Percentiles rank a stretch among this genome's conserved stretches.
Evolutionary conservation across 257 asterid genomes (phyloP).

Genomic region (Dorcoceras hygrometricum): DNA sequence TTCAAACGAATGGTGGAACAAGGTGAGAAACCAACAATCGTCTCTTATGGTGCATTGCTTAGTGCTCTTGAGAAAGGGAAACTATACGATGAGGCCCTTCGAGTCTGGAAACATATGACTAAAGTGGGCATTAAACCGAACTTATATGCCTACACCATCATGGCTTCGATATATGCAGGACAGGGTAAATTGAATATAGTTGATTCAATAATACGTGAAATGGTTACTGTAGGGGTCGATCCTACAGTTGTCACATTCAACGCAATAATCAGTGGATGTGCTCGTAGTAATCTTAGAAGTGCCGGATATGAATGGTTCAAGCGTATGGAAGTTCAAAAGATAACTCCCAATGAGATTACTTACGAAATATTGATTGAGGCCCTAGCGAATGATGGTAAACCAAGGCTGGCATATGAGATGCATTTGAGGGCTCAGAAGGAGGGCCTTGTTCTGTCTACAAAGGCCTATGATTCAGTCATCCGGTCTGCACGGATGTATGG

Average conservation of each 20-base stretch:
- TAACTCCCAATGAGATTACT: conserved; percentile 75
- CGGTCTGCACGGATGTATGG: conserved; percentile 39
- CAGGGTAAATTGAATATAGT: conserved; percentile 62
- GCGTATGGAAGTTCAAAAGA: conserved; percentile 47
- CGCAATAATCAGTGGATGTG: conserved; percentile 78
- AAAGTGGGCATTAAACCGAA: conserved; percentile 71
- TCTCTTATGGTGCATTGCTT: conserved; percentile 89
- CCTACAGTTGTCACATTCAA: conserved; percentile 94
- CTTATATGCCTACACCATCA: conserved; percentile 75
- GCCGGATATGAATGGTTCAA: conserved; percentile 81
- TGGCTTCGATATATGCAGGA: conserved; percentile 77
- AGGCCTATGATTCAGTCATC: conserved; percentile 71
- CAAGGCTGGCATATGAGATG: conserved; percentile 78
- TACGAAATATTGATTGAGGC: conserved; percentile 72
- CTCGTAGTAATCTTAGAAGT: conserved; percentile 39
- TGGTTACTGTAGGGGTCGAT: conserved; percentile 45
- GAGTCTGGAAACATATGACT: conserved; percentile 87
- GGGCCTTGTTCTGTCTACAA: conserved; percentile 63
- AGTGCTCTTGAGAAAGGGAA: conserved; percentile 94
- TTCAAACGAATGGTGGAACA: conserved; percentile 88
- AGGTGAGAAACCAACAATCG: conserved; percentile 76
- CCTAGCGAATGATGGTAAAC: conserved; percentile 76
- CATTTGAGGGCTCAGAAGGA: conserved; percentile 56
- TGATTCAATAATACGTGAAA: conserved; percentile 57
- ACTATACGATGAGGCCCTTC: conserved; percentile 74